Percentiles rank a stretch among this genome's conserved stretches.
Conservation (phyloP, 2,329 filamentous ascomycete species). For the Nigrospora osmanthi region DNA sequence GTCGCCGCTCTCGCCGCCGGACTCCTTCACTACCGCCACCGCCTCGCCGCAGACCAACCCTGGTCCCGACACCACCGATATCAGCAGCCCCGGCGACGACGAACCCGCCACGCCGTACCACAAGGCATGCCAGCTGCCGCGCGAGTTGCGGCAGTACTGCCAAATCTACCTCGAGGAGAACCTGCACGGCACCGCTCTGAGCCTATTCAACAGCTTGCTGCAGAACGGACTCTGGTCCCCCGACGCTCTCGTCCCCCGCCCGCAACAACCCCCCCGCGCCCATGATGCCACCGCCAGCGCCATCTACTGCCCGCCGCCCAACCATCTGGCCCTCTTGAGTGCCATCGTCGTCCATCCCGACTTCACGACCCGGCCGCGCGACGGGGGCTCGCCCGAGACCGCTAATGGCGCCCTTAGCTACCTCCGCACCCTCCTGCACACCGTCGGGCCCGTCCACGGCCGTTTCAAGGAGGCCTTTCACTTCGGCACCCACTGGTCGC, state of each 20-base stretch:
- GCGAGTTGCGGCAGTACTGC: conserved; percentile 57
- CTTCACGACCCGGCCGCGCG: conserved; percentile 65
- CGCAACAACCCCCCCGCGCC: too few relatives aligned
- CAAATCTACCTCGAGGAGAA: conserved; percentile 70
- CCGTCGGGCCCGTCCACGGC: conserved; percentile 64
- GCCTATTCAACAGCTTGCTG: conserved; percentile 58
- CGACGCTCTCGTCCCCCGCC: too few relatives aligned
- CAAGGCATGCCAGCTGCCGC: conserved; percentile 47
- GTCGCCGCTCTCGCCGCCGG: conserved; percentile 12
- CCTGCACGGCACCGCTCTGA: conserved; percentile 54
- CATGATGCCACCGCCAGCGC: conserved; percentile 16
- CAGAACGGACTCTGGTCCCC: conserved; percentile 10
- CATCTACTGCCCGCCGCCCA: conserved; percentile 59
- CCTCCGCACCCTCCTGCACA: conserved; percentile 56
- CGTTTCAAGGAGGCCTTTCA: conserved; percentile 64
- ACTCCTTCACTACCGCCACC: conserved; percentile 14
- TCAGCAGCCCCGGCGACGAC: conserved; percentile 11
- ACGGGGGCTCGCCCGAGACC: conserved; percentile 52
- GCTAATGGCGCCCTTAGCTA: conserved; percentile 62
- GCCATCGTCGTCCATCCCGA: conserved; percentile 77
- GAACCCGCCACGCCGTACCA: conserved; percentile 34
- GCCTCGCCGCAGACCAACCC: conserved; percentile 8
- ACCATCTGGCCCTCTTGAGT: conserved; percentile 68
- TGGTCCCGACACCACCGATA: conserved; percentile 9
- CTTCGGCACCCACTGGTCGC: conserved; percentile 37